Percentiles rank a stretch among this genome's conserved stretches.
phyloP scores from a whole-genome alignment of 2,329 filamentous ascomycete genomes.

The Colletotrichum theobromicola region DNA sequence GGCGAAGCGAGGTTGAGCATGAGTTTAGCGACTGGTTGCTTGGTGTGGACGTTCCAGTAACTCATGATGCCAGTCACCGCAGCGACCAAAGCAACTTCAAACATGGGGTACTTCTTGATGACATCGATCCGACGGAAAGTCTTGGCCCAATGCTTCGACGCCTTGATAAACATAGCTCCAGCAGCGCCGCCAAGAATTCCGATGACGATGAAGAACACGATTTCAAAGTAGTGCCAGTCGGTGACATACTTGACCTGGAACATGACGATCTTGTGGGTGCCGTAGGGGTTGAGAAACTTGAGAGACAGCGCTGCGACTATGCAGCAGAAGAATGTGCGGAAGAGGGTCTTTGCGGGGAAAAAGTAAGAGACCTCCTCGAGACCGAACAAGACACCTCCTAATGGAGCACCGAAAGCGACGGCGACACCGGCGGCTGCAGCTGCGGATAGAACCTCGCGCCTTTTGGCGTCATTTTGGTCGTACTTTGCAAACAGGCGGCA shows the following conservation, averaged over 20 bases:
- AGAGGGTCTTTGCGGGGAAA: slow-evolving; percentile 95
- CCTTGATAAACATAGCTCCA: slow-evolving; percentile 96
- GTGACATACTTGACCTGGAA: slow-evolving; percentile 91
- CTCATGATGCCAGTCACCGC: slow-evolving; percentile 82
- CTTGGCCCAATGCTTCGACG: slow-evolving; percentile 86
- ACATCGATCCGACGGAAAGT: slow-evolving; percentile 81
- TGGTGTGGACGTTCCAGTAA: slow-evolving; percentile 94
- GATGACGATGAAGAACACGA: slow-evolving; percentile 83
- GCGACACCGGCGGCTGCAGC: slow-evolving; percentile 91
- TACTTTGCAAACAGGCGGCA: slow-evolving; percentile 96
- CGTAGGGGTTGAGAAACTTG: slow-evolving; percentile 95
- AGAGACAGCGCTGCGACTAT: slow-evolving; percentile 90
- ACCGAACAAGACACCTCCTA: slow-evolving; percentile 88
- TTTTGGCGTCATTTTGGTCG: slow-evolving; percentile 90
- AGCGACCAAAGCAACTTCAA: slow-evolving; percentile 90
- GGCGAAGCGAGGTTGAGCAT: slow-evolving; percentile 90
- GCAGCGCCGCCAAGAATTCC: slow-evolving; percentile 83
- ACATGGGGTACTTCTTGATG: slow-evolving; percentile 83
- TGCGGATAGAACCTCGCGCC: slow-evolving; percentile 91
- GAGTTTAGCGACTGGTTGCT: slow-evolving; percentile 87
- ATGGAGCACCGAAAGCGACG: slow-evolving; percentile 90
- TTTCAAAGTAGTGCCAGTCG: slow-evolving; percentile 95
- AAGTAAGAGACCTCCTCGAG: slow-evolving; percentile 97
- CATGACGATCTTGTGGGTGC: slow-evolving; percentile 94
- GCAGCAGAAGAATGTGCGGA: slow-evolving; percentile 97